Percentiles rank a stretch among this genome's conserved stretches.
These are phyloP conservation scores for Zygosaccharomyces bailii DNA, from an alignment of 805 yeast genomes.

Conservation along the genomic window DNA sequence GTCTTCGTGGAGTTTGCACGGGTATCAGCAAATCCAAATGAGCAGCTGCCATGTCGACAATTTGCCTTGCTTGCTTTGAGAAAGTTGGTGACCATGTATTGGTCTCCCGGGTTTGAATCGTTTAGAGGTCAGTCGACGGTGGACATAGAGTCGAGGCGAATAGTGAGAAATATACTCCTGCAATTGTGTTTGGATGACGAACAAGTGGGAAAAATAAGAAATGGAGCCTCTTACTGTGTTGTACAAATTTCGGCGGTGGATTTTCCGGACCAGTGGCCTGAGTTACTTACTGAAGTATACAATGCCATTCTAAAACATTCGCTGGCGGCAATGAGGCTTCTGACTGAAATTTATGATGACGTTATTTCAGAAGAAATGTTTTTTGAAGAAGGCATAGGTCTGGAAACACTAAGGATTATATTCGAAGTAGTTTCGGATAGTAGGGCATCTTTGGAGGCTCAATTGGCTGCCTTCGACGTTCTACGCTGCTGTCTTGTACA, in stretches of 20 bases:
- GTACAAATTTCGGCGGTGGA: conserved; percentile 85
- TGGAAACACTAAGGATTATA: conserved; percentile 50
- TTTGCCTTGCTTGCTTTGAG: conserved; percentile 64
- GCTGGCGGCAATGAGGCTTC: conserved; percentile 54
- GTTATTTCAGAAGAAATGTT: conserved; percentile 82
- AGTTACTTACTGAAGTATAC: conserved; percentile 50
- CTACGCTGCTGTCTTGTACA: conserved; percentile 53
- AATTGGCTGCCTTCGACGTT: conserved; percentile 48
- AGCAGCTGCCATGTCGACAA: conserved; percentile 48
- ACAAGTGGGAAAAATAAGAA: conserved; percentile 57
- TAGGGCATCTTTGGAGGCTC: conserved; percentile 37
- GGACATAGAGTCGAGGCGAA: conserved; percentile 47
- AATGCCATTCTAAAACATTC: conserved; percentile 36
- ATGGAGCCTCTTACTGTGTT: conserved; percentile 66
- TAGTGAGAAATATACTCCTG: conserved; percentile 51
- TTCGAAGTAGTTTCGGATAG: conserved; percentile 37
- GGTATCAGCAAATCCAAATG: conserved; percentile 36
- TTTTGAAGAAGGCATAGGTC: conserved; percentile 69
- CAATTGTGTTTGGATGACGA: conserved; percentile 42
- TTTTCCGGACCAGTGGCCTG: conserved; percentile 96
- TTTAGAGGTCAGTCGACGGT: conserved; percentile 62
- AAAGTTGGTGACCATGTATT: conserved; percentile 62
- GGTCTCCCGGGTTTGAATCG: conserved; percentile 82
- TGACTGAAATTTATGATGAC: conserved; percentile 81
- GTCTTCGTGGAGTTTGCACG: conserved; percentile 43